Percentiles rank a stretch among this genome's conserved stretches.
Conservation (phyloP, 768 basidiomycete species). For the Kondoa subrosea region DNA sequence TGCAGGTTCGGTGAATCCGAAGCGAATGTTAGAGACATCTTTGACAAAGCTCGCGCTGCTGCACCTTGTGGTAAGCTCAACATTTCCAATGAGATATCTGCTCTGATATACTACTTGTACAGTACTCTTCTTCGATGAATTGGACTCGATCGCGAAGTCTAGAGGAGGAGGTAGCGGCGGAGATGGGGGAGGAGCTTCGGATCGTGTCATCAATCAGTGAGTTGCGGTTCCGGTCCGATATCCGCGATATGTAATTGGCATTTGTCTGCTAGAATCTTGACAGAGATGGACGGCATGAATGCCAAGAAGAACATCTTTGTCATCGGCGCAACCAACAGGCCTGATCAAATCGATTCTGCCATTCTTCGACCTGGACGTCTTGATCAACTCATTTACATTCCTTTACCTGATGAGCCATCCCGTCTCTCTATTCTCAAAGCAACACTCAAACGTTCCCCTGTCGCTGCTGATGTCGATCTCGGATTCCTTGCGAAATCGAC, state of each 20-base stretch:
- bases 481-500: conserved; percentile 74
- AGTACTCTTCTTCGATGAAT: conserved; percentile 99
- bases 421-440: conserved; percentile 83
- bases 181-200: conserved; percentile 89
- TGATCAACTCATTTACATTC: conserved; percentile 98
- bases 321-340: conserved; percentile 91
- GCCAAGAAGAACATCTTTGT: conserved; percentile 65
- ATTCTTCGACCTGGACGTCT: conserved; percentile 92
- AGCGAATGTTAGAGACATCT: conserved; percentile 97
- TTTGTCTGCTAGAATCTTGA: conserved; percentile 37
- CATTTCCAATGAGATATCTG: no score
- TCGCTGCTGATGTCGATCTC: conserved; percentile 67
- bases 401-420: conserved; percentile 83
- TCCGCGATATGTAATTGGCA: not conserved
- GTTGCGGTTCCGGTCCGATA: not conserved
- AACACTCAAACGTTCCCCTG: conserved; percentile 75
- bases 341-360: conserved; percentile 86
- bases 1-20: conserved; percentile 99
- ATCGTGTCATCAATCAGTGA: conserved; percentile 54
- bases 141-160: conserved; percentile 96
- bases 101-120: no score
- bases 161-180: conserved; percentile 62
- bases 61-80: conserved; percentile 98
- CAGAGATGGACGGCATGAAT: conserved; percentile 99
- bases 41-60: conserved; percentile 98